Percentiles rank a stretch among this genome's conserved stretches.
Conservation (phyloP, 108 stramenopile genomes). For the Pseudonitzschia delicatissima region DNA sequence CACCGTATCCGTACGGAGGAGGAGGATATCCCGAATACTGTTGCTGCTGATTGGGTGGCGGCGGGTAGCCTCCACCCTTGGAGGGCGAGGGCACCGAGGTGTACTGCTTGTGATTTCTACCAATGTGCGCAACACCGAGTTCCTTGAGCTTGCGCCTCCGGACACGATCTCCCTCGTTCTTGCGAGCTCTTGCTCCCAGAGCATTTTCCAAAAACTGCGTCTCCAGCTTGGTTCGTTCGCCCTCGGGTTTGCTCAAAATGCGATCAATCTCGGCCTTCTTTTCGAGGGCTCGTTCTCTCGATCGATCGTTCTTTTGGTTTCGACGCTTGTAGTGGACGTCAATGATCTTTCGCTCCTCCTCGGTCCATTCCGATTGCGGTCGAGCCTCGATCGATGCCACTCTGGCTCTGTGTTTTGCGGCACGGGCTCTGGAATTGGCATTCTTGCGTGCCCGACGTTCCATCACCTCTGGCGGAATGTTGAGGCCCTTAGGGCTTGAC, state of each 20-base stretch:
- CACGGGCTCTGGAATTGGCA: conserved; percentile 59
- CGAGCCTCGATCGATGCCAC: conserved; percentile 36
- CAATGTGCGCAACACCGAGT: background rate
- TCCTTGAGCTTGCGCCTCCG: conserved; percentile 9
- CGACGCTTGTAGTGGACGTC: conserved; percentile 46
- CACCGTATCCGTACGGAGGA: background rate
- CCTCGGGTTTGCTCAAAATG: conserved; percentile 44
- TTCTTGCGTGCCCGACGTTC: conserved; percentile 68
- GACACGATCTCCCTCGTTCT: conserved; percentile 51
- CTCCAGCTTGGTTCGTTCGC: conserved; percentile 45
- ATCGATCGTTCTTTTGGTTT: conserved; percentile 48
- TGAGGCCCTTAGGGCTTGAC: conserved; percentile 22
- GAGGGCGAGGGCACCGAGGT: background rate
- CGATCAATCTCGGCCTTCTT: conserved; percentile 51
- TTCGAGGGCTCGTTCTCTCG: conserved; percentile 51
- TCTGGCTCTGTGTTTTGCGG: conserved; percentile 33
- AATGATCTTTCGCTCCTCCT: conserved; percentile 42
- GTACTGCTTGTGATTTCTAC: background rate
- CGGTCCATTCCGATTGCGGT: conserved; percentile 29
- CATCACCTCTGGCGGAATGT: conserved; percentile 23
- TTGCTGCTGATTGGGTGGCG: background rate
- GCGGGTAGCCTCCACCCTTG: background rate
- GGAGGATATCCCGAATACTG: conserved; percentile 2
- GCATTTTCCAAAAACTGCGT: conserved; percentile 34
- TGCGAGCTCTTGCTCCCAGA: conserved; percentile 44